A percentile compares a stretch with the other conserved stretches of the same genome.
These are phyloP conservation scores for Diaporthe eres DNA, from an alignment of 2,329 filamentous ascomycete species.

Conservation along the genomic window DNA sequence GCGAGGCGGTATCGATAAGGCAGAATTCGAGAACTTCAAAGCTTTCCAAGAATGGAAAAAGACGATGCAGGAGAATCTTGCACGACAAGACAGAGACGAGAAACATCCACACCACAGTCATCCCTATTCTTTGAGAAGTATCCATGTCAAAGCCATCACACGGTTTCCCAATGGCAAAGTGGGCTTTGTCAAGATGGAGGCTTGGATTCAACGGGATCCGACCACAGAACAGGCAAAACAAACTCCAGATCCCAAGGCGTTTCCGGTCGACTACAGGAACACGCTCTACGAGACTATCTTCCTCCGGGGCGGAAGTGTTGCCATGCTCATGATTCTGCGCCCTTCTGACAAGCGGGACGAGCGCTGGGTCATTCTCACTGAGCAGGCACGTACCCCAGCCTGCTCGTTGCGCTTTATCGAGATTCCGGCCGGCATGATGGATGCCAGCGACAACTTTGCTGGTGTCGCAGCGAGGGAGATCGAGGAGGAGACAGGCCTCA, in stretches of 20 bases:
- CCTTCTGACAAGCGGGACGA: slow-evolving; percentile 66
- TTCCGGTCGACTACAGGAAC: slow-evolving; percentile 3
- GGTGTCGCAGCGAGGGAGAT: slow-evolving; percentile 73
- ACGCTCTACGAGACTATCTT: slow-evolving; percentile 51
- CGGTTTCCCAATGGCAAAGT: slow-evolving; percentile 3
- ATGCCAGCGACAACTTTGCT: slow-evolving; percentile 65
- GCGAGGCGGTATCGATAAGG: neutral
- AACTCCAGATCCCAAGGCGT: neutral
- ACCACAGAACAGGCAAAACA: neutral
- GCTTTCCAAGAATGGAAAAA: slow-evolving; percentile 20
- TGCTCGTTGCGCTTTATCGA: slow-evolving; percentile 71
- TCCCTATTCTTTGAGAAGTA: slow-evolving; percentile 16
- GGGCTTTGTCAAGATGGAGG: slow-evolving; percentile 23
- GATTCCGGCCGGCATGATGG: slow-evolving; percentile 74
- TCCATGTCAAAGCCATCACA: slow-evolving; percentile 21
- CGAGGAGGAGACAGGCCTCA: slow-evolving; percentile 70
- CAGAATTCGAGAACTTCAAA: neutral
- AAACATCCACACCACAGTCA: neutral
- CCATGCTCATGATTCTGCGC: slow-evolving; percentile 69
- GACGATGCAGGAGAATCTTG: neutral
- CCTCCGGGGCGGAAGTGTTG: slow-evolving; percentile 72
- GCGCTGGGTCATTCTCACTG: slow-evolving; percentile 70
- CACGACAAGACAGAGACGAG: neutral
- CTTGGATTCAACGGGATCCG: slow-evolving; percentile 10
- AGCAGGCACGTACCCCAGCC: slow-evolving; percentile 70